Evolutionary conservation across 225 moss, liverwort and hornwort species (phyloP), one percentile per base, ranked within the genome.

Genomic region (Pseudisothecium myosuroides): DNA sequence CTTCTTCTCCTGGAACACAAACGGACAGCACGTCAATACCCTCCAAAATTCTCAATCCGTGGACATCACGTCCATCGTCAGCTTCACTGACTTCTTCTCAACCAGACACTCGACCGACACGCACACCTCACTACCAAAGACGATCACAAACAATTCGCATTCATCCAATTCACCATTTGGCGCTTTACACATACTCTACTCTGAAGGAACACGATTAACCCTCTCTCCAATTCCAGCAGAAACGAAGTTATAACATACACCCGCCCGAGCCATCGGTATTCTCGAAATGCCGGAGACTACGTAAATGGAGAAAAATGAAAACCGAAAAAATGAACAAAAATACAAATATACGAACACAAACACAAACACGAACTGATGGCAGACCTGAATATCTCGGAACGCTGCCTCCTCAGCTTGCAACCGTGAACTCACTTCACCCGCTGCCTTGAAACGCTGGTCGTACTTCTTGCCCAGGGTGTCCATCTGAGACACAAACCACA

Each of bases 381-480:
- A 2, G 49, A 93, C 96, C 96, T 96, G 96, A 89, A 96, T 96
- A 61, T 96, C 95, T 66, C 92, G 92, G 87, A 95, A 96, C 74
- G 95, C 94, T 83, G 95, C 94, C 87, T 96, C 96, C 84, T 95
- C 95, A 22, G 95, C 96, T 77, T 92, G 92, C 93, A 96, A 79
- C 68, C 95, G 91, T 28, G 96, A 95, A 84, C 95, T 95, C 43
- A 96, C 92, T 91, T 96, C 96, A 65, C 94, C 96, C 86, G 94
- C 91, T 79, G 95, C 93, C 91, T 95, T 96, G 90, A 95, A 96
- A 84, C 93, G 91, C 89, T 95, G 95, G 88, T 96, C 96, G 80
- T 95, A 96, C 92, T 95, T 95, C 94, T 93, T 96, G 74, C 95
- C 92, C 68, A 96, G 82, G 14, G 93, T 72, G 49, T 96, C 95